Percentiles rank a stretch among this genome's conserved stretches.
These are phyloP conservation scores for Tricladium varicosporioides DNA, from an alignment of 2,329 filamentous ascomycete species.

Conservation along the genomic window DNA sequence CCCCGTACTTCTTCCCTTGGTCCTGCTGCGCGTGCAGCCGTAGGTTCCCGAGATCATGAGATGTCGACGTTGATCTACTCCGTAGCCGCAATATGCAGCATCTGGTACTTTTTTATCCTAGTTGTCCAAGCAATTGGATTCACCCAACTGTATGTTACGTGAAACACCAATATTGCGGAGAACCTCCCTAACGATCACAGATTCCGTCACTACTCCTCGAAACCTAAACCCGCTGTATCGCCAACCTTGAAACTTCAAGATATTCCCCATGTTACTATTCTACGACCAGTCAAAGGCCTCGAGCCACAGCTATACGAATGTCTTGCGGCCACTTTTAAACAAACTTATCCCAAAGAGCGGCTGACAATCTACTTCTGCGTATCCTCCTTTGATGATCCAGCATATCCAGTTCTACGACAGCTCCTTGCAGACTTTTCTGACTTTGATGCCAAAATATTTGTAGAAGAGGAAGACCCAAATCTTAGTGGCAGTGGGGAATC, in stretches of 20 bases:
- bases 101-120: slow-evolving; percentile 53
- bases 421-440: slow-evolving; percentile 71
- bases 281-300: slow-evolving; percentile 89
- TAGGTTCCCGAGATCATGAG: slow-evolving; percentile 13
- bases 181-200: slow-evolving; percentile 34
- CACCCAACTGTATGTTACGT: slow-evolving; percentile 47
- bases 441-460: slow-evolving; percentile 68
- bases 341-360: slow-evolving; percentile 75
- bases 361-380: slow-evolving; percentile 83
- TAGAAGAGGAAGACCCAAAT: slow-evolving; percentile 79
- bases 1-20: slow-evolving; percentile 2
- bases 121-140: slow-evolving; percentile 56
- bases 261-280: slow-evolving; percentile 81
- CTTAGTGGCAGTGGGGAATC: slow-evolving; percentile 54
- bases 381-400: slow-evolving; percentile 69
- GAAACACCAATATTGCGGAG: not conserved
- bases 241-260: slow-evolving; percentile 48
- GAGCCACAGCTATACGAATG: slow-evolving; percentile 92
- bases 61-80: slow-evolving; percentile 23
- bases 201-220: slow-evolving; percentile 52
- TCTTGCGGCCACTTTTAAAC: slow-evolving; percentile 79
- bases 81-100: slow-evolving; percentile 47
- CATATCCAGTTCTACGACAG: slow-evolving; percentile 69
- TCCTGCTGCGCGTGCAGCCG: slow-evolving; percentile 10
- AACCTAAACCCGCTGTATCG: slow-evolving; percentile 49